These are phyloP conservation scores for Cystofilobasidium bisporidii DNA, from an alignment of 768 basidiomycete species.

Conservation along the genomic window DNA sequence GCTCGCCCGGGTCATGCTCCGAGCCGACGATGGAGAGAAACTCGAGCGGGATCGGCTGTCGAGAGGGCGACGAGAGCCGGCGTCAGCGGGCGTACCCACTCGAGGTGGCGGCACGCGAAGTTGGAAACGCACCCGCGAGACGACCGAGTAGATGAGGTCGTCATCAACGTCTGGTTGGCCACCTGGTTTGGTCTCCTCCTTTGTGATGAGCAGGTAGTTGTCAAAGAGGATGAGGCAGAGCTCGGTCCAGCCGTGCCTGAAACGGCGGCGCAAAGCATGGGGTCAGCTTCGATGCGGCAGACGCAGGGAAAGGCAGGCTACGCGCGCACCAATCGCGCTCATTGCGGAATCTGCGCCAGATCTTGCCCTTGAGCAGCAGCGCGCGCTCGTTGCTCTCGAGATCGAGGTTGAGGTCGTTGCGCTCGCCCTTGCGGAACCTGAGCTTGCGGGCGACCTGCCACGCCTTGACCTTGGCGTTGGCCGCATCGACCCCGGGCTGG, in stretches of 20 bases:
- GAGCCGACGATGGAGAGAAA: conserved; percentile 21
- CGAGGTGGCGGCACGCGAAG: not conserved
- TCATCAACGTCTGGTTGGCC: conserved; percentile 20
- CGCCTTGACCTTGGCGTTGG: conserved; percentile 20
- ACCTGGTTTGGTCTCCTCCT: conserved; percentile 15
- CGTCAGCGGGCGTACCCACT: no score
- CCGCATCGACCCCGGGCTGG: conserved; percentile 26
- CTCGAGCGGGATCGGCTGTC: conserved; percentile 24
- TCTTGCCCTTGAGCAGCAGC: conserved; percentile 4
- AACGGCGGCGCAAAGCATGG: no score
- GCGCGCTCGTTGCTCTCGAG: conserved; percentile 17
- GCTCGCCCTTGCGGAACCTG: conserved; percentile 21
- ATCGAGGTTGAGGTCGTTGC: conserved; percentile 15
- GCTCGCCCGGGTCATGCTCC: conserved; percentile 14
- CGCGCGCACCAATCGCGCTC: conserved; percentile 20
- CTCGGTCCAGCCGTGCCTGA: conserved; percentile 18
- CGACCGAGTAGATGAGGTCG: conserved; percentile 21
- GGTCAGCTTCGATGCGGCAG: no score
- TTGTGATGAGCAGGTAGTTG: conserved; percentile 26
- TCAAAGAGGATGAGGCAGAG: conserved; percentile 22
- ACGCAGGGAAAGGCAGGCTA: no score
- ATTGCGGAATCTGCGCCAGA: conserved; percentile 14
- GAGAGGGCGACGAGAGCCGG: not conserved
- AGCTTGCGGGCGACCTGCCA: conserved; percentile 21
- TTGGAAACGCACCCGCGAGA: conserved; percentile 10